A percentile compares a stretch with the other conserved stretches of the same genome.
Conservation (phyloP, 2,329 filamentous ascomycete species). For the Pseudogymnoascus destructans region DNA sequence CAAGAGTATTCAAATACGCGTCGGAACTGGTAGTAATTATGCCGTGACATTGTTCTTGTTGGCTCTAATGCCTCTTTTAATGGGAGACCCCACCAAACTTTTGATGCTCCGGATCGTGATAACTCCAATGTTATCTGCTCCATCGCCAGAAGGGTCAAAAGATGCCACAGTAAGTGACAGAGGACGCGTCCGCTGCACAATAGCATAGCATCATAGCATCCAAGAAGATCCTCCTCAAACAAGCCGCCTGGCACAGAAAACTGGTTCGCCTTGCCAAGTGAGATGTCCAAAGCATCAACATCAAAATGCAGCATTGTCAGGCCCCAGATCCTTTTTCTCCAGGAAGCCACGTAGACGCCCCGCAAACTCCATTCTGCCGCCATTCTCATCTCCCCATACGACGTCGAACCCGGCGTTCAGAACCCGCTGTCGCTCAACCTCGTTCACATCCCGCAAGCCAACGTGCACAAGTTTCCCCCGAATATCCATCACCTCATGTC, state of each 20-base stretch:
- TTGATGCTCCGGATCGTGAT: not conserved
- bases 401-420: conserved; percentile 23
- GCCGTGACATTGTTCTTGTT: not conserved
- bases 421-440: conserved; percentile 24
- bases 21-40: not conserved
- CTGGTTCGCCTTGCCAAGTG: conserved; percentile 27
- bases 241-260: conserved; percentile 27
- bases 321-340: conserved; percentile 11
- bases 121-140: not conserved
- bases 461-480: conserved; percentile 20
- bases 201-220: conserved; percentile 12
- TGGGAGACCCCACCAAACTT: not conserved
- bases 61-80: not conserved
- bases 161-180: conserved; percentile 8
- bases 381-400: conserved; percentile 22
- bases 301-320: conserved; percentile 28
- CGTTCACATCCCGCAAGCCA: conserved; percentile 23
- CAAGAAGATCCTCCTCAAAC: conserved; percentile 19
- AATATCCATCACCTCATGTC: conserved; percentile 17
- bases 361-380: conserved; percentile 16
- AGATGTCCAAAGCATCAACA: conserved; percentile 27
- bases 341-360: conserved; percentile 12
- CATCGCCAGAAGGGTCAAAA: conserved; percentile 7
- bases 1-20: not conserved
- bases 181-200: not conserved